Evolutionary conservation across 495 filamentous ascomycete species (phyloP), one percentile per base, ranked within the genome.

Genomic region (Parmelia sp.): DNA sequence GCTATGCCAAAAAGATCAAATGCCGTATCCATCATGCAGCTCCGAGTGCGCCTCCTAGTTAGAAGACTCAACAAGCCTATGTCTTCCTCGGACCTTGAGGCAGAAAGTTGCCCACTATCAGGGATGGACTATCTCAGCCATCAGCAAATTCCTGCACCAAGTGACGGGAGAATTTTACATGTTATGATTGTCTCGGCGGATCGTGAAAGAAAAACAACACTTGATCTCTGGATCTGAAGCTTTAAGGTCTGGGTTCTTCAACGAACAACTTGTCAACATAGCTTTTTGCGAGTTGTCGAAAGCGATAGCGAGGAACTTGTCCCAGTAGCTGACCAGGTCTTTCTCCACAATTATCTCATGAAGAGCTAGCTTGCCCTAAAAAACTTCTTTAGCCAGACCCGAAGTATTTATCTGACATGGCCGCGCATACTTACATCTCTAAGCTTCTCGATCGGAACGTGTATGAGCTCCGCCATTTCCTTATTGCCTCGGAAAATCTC

Each of bases 401-500:
- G 6, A 23, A 21, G 36, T 25, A 9, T 55, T 27, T 36, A 36
- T 8, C 25, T 27, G 23, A 39, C 4, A 14, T 29, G 25, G 31
- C 15, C 25, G 42, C 17, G 31, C 56, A 29, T 9, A 81, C 90
- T 77, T 79, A 96, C 93, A 76, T 96, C 95, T 80, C 92, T 82
- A 66, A 99, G 77, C 65, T 83, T 86, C 70, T 96, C 92, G 69
- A 97, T 91, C 1, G 91, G 91, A 62, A 97, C 91, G 69, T 91
- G 87, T 62, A 99, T 94, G 51, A 99, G 81, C 74, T 97, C 91
- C 31, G 94, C 95, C 92, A 99, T 97, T 74, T 97, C 94, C 69
- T 93, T 96, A 73, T 99, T 99, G 4, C 93, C 94, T 65, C 95
- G 85, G 73, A 96, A 97, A 55, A 99, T 97, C 75, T 97, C 94